Base-by-base conservation (phyloP, 2,329 filamentous ascomycete genomes). In the Chaetomiaceae sp. region DNA sequence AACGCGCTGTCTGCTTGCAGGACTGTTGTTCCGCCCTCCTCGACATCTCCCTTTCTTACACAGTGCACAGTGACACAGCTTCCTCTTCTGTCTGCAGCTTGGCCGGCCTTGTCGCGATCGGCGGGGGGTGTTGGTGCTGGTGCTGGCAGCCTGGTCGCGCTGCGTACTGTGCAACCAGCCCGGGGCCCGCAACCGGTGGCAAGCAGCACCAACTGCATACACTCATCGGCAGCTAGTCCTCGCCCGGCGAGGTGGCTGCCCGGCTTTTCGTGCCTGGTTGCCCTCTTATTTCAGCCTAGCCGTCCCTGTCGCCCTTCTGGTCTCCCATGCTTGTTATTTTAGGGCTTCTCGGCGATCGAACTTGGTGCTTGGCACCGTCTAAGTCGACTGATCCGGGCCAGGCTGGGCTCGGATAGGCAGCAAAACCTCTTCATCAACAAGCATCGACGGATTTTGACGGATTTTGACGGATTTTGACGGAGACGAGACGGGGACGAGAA, bases 211-310 rank as follows among this genome's bases (percentile, higher is more conserved):
- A 55, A 55, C 50, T 48, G 50, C 50, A 55, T 48, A 40, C 34
- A 45, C 37, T 32, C 44, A 51, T 38, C 45, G 32, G 47, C 38
- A 49, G 35, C 45, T 47, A 44, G 26, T 36, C 45, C 45, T 26
- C 19, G 33, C 42, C 39, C 29, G 37, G 43, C 38, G 37, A 14
- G 20, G 34, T 54, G 45, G 71, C 62, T 51, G 47, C 70, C 62
- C 62, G 65, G 0, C 56, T 76, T 12, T 78, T 76, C 40, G 18
- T 54, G 59, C 65, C 0, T 52, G 52, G 0, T 45, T 52, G 0
- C 34, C 55, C 0, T 55, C 76, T 24, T 46, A 38, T 47, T 47
- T 36, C 37, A 49, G 18, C 17, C 18, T 32, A 45, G 29, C 33
- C 20, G 38, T n/a, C 43, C 47, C 36, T 38, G 33, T 33, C 19